Evolutionary conservation across 306 rosid species (phyloP).

Genomic region (Nissolia schottii): DNA sequence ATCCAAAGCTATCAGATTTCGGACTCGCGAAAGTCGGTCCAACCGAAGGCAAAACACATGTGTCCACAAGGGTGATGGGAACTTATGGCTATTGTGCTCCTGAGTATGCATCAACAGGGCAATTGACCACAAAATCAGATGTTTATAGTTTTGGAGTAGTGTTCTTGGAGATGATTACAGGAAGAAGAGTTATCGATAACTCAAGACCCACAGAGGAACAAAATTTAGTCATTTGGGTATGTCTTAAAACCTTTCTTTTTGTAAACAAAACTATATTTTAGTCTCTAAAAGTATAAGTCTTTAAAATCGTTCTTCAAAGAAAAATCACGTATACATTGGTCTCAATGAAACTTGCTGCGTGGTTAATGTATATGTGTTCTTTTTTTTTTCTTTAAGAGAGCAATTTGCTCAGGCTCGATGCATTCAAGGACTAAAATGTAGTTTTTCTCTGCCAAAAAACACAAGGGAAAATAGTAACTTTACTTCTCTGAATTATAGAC

Average conservation of each 20-base stretch:
- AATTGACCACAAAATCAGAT: constrained; percentile 72
- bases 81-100: constrained; percentile 98
- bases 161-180: constrained; percentile 77
- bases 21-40: constrained; percentile 94
- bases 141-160: constrained; percentile 87
- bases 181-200: constrained; percentile 79
- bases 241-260: constrained; percentile 19
- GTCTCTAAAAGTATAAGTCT: too few relatives aligned
- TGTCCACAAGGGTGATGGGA: constrained; percentile 96
- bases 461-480: too few relatives aligned
- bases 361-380: too few relatives aligned
- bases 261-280: too few relatives aligned
- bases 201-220: constrained; percentile 61
- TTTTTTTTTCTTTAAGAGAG: too few relatives aligned
- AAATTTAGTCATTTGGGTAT: constrained; percentile 80
- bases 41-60: constrained; percentile 59
- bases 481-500: too few relatives aligned
- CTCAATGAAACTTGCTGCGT: too few relatives aligned
- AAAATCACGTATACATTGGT: too few relatives aligned
- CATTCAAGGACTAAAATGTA: too few relatives aligned
- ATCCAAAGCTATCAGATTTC: constrained; percentile 84
- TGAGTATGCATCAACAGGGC: constrained; percentile 82
- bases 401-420: too few relatives aligned
- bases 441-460: too few relatives aligned
- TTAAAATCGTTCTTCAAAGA: too few relatives aligned